Evolutionary conservation across 352 stramenopile genomes (phyloP), one percentile per base, ranked within the genome.

Genomic region (Phytophthora pisi): DNA sequence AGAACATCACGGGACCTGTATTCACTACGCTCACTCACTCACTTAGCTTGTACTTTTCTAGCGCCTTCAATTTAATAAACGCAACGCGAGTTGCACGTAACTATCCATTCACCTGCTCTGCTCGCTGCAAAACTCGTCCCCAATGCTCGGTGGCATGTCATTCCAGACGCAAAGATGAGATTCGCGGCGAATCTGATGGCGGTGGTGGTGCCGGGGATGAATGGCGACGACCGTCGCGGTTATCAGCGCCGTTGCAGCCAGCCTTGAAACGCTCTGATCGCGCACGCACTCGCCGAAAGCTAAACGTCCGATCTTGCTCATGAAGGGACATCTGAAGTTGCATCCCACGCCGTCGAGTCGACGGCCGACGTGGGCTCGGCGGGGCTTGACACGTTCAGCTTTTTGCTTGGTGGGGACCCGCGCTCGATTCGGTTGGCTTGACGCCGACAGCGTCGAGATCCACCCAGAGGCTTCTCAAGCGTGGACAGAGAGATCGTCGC

Each of bases 21-120:
- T 61, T 68, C 58, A 55, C 59, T 72, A 72, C 46, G 40, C 40
- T 47, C 7, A 34, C 30, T 47, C 7, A 34, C 30, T 34, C 30
- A 34, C 11, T 53, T 53, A 34, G 11, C 18, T 20, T 34, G 47
- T 53, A 53, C 23, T 34, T 52, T 34, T 52, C 46, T 52, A 52
- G 45, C 45, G 45, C 45, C 61, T 67, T 68, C 52, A 72, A 68
- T 55, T 67, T 47, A 26, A 26, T 26, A 26, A 65, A 38, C 31
- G 31, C 31, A 38, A 38, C 31, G 31, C 31, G 24, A 26, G 24
- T 26, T 26, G 24, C 24, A 26, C 24, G 24, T 26, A 26, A 26
- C 24, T 26, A 26, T 26, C 34, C 52, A 40, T 24, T 47, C 40
- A 47, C 6, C 38, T 24, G 24, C 10, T 40, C 13, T 43, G 5